These are phyloP conservation scores for Zygosaccharomyces pseudorouxii DNA, from an alignment of 805 yeast genomes.

Conservation along the genomic window DNA sequence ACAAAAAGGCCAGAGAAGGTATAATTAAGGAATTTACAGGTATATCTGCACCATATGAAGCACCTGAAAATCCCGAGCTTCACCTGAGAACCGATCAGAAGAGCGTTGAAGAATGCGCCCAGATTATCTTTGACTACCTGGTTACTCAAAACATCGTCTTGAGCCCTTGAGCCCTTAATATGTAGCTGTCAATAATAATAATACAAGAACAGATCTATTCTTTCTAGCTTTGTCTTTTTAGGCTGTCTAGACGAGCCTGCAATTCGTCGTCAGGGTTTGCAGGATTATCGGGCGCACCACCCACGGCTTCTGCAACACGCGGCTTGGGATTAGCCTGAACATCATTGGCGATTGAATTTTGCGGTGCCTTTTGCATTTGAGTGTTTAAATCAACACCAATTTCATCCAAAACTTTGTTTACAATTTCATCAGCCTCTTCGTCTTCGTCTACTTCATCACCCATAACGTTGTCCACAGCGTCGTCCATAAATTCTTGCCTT, in stretches of 20 bases:
- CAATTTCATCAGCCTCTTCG: conserved; percentile 87
- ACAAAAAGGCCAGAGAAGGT: conserved; percentile 95
- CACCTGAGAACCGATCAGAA: conserved; percentile 68
- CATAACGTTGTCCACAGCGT: conserved; percentile 95
- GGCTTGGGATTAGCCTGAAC: conserved; percentile 26
- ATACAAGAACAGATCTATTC: conserved; percentile 1
- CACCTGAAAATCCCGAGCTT: conserved; percentile 79
- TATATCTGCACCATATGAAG: conserved; percentile 93
- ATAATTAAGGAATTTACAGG: conserved; percentile 93
- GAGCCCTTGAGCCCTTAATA: conserved; percentile 8
- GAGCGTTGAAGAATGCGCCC: conserved; percentile 77
- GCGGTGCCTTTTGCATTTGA: conserved; percentile 45
- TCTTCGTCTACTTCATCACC: conserved; percentile 85
- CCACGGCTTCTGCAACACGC: conserved; percentile 53
- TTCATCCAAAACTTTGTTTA: conserved; percentile 88
- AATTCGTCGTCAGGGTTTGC: conserved; percentile 67
- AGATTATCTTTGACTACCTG: conserved; percentile 64
- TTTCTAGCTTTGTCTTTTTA: conserved; percentile 47
- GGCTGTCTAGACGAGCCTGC: conserved; percentile 81
- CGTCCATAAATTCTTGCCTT: conserved; percentile 98
- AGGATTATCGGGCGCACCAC: conserved; percentile 31
- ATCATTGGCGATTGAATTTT: conserved; percentile 25
- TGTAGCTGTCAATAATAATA: conserved; percentile 2
- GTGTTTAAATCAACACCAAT: conserved; percentile 80
- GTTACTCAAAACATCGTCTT: conserved; percentile 40